Evolutionary conservation across 805 yeast species (phyloP).

Genomic region (Candida palmyrensis): DNA sequence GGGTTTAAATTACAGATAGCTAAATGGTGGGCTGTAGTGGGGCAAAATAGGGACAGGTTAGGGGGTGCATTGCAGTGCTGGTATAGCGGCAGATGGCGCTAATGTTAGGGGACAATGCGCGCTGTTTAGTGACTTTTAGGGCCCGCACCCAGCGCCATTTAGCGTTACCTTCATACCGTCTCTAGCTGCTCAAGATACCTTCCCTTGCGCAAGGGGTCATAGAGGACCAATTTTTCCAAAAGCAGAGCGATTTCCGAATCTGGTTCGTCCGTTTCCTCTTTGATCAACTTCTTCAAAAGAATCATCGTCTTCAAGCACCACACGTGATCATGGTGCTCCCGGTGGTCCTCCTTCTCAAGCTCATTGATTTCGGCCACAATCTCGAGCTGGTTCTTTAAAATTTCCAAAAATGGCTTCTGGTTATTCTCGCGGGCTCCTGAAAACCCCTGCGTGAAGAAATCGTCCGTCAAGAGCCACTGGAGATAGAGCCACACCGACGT

Average conservation of each 20-base stretch:
- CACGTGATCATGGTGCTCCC: slow-evolving; percentile 47
- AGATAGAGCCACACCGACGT: slow-evolving; percentile 90
- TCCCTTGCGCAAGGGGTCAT: slow-evolving; percentile 63
- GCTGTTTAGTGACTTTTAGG: too few species aligned
- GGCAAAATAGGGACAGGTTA: too few species aligned
- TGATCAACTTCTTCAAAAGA: slow-evolving; percentile 32
- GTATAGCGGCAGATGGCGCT: too few species aligned
- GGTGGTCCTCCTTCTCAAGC: slow-evolving; percentile 63
- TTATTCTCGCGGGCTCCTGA: slow-evolving; percentile 7
- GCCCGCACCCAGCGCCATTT: slow-evolving; percentile 1
- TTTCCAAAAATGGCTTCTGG: slow-evolving; percentile 18
- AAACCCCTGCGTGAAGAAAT: slow-evolving; percentile 24
- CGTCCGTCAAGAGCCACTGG: slow-evolving; percentile 64
- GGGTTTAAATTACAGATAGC: too few species aligned
- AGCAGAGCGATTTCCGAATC: slow-evolving; percentile 27
- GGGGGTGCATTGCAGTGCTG: too few species aligned
- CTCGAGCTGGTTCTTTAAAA: slow-evolving; percentile 42
- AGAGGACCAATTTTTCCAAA: slow-evolving; percentile 40
- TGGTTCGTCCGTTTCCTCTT: slow-evolving; percentile 9
- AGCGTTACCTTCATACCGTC: too few species aligned
- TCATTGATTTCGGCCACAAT: slow-evolving; percentile 60
- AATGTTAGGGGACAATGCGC: too few species aligned
- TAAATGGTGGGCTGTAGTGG: too few species aligned
- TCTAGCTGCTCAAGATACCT: slow-evolving; percentile 45
- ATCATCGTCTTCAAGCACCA: slow-evolving; percentile 73